Evolutionary conservation across 192 early-diverging fungal species (phyloP), one percentile per base, ranked within the genome.

Genomic region (Globomyces pollinis-pini): DNA sequence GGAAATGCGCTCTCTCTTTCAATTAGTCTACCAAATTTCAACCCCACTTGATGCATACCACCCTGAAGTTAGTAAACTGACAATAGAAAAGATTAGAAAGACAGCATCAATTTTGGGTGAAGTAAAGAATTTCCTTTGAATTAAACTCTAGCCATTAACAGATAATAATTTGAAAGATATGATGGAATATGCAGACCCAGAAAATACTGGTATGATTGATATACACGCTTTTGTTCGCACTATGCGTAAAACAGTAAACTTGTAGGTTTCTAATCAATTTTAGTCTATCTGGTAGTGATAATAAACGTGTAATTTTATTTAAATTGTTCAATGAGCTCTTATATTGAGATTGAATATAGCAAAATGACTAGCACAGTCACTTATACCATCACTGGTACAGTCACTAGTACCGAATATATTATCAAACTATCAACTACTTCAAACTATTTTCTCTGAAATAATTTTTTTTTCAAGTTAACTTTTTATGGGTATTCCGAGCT

Each of bases 401-500:
- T n/a, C n/a, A n/a, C n/a, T n/a, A n/a, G n/a, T n/a, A n/a, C n/a
- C n/a, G n/a, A n/a, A n/a, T n/a, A n/a, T n/a, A n/a, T n/a, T n/a
- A n/a, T n/a, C n/a, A n/a, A n/a, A n/a, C n/a, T 13, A 65, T 49
- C 7, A 24, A 29, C 45, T 24, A 11, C 45, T 8, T 21, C 45
- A 18, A 8, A n/a, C 18, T 9, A 49, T 49, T 29, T 24, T 24
- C 45, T 8, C 4, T 52, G 50, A 29, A 52, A 52, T 20, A 26
- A n/a, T 29, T 34, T 28, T 32, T 31, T 38, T 51, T 30, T 60
- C 31, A 54, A 21, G 15, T 18, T 16, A 38, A 38, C 4, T 16
- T 18, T 62, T 11, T 26, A 72, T 72, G 67, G 67, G 70, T 13
- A 62, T 72, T 28, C 70, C 70, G 8, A 62, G 68, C 2, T 61